Evolutionary conservation across 2,329 filamentous ascomycete species (phyloP), one percentile per base, ranked within the genome.

Genomic region (Cryoendolithus antarcticus): DNA sequence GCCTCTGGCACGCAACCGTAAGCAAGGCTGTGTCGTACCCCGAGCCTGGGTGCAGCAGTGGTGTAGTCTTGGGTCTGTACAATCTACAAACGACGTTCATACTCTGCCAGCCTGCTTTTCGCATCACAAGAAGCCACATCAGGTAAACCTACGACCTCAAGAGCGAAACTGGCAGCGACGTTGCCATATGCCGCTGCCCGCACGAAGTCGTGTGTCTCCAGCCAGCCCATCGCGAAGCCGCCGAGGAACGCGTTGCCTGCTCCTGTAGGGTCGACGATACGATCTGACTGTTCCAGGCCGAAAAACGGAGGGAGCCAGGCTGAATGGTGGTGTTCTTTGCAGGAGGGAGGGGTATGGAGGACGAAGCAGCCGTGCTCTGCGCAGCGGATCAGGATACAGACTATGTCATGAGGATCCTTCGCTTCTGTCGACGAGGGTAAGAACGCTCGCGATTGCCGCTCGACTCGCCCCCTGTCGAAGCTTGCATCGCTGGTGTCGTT

Each of bases 171-270:
- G 10, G 51, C 52, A 9, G 49, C 53, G 7, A 55, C 49, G 9
- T 40, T 42, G 4, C 52, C 52, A 34, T 48, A 54, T 11, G 27
- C 42, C 4, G 50, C 50, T 28, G 52, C 53, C 30, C 44, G 40
- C 2, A 42, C 30, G 30, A 43, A 46, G 37, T 41, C 40, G 2
- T 43, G 38, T 19, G 44, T 49, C 40, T 48, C 41, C 41, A 48
- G 45, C 32, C 41, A 50, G 4, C 50, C 52, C 4, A 53, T 44
- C 6, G 46, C 46, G 30, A 52, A 50, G n/a, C 44, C 52, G 7
- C 53, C 53, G 3, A 55, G 43, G 35, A 56, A 56, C 2, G 52
- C 47, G 39, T 55, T 55, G 1, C 53, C 53, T 10, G 48, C 52
- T 5, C 53, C 53, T 1, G 53, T 55, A 5, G 52, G 37, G 33